Percentiles rank a stretch among this genome's conserved stretches.
phyloP scores from a whole-genome alignment of 1,139 yeast genomes.

The Blastobotrys raffinosifermentans region DNA sequence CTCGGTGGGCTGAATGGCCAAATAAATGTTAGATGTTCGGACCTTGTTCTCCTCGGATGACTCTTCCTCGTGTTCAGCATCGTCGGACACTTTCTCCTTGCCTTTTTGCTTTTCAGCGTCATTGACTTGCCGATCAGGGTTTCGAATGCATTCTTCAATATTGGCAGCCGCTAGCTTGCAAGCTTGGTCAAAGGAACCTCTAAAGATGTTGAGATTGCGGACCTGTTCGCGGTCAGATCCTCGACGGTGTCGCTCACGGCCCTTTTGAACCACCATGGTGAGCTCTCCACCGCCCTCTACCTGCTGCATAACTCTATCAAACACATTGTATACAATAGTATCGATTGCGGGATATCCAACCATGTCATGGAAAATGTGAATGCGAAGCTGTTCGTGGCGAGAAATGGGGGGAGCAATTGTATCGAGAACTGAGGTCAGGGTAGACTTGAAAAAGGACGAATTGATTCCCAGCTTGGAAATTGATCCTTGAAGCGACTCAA shows the following conservation, averaged over 20 bases:
- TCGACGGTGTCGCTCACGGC: conserved; percentile 34
- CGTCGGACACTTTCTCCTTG: neutral
- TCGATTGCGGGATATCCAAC: conserved; percentile 65
- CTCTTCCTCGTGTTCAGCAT: conserved; percentile 9
- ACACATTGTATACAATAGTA: conserved; percentile 57
- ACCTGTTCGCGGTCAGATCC: conserved; percentile 34
- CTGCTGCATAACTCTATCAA: conserved; percentile 79
- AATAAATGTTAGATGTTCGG: conserved; percentile 60
- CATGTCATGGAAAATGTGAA: conserved; percentile 80
- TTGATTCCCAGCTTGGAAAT: conserved; percentile 20
- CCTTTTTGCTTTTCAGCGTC: conserved; percentile 13
- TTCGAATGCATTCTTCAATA: conserved; percentile 54
- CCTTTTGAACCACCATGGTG: conserved; percentile 46
- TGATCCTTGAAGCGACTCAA: conserved; percentile 20
- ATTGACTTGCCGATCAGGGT: conserved; percentile 35
- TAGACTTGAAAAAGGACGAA: conserved; percentile 30
- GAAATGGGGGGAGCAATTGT: conserved; percentile 50
- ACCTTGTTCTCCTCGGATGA: conserved; percentile 21
- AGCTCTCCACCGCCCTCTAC: conserved; percentile 76
- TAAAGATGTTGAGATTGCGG: conserved; percentile 60
- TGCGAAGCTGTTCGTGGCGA: conserved; percentile 68
- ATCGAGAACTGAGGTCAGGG: conserved; percentile 43
- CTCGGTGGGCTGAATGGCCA: conserved; percentile 64
- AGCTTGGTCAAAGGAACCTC: conserved; percentile 79
- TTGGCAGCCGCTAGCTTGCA: conserved; percentile 85